phyloP scores from a whole-genome alignment of 2,329 filamentous ascomycete genomes.

The Ceratocystis cubensis region DNA sequence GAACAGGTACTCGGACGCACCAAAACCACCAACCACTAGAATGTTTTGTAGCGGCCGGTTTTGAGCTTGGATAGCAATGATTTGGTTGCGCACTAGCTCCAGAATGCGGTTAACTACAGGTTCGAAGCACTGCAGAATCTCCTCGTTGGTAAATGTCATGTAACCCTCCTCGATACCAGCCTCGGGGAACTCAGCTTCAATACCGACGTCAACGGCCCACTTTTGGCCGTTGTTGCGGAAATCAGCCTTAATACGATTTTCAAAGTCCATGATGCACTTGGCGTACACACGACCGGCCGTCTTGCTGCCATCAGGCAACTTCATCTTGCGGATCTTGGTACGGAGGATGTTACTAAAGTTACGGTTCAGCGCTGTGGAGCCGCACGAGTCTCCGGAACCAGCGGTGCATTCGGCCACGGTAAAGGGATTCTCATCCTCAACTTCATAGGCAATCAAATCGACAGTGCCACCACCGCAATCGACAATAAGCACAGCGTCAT shows the following conservation, averaged over 20 bases:
- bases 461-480: slow-evolving; percentile 98
- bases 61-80: slow-evolving; percentile 96
- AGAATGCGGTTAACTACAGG: slow-evolving; percentile 94
- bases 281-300: slow-evolving; percentile 97
- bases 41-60: slow-evolving; percentile 92
- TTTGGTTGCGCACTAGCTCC: slow-evolving; percentile 92
- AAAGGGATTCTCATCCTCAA: slow-evolving; percentile 94
- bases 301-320: slow-evolving; percentile 89
- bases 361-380: slow-evolving; percentile 92
- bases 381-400: slow-evolving; percentile 92
- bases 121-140: slow-evolving; percentile 97
- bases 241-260: slow-evolving; percentile 98
- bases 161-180: slow-evolving; percentile 97
- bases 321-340: slow-evolving; percentile 98
- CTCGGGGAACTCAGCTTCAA: slow-evolving; percentile 95
- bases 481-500: slow-evolving; percentile 94
- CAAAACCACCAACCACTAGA: slow-evolving; percentile 92
- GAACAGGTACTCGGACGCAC: slow-evolving; percentile 96
- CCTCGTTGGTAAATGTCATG: slow-evolving; percentile 99
- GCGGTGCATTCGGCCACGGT: slow-evolving; percentile 95
- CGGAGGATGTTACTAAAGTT: slow-evolving; percentile 98
- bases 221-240: slow-evolving; percentile 99
- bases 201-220: slow-evolving; percentile 97
- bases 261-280: slow-evolving; percentile 99
- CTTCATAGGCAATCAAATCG: slow-evolving; percentile 96